A percentile compares a stretch with the other conserved stretches of the same genome.
Conservation (phyloP, 768 basidiomycete species). For the Pleurotus giganteus region DNA sequence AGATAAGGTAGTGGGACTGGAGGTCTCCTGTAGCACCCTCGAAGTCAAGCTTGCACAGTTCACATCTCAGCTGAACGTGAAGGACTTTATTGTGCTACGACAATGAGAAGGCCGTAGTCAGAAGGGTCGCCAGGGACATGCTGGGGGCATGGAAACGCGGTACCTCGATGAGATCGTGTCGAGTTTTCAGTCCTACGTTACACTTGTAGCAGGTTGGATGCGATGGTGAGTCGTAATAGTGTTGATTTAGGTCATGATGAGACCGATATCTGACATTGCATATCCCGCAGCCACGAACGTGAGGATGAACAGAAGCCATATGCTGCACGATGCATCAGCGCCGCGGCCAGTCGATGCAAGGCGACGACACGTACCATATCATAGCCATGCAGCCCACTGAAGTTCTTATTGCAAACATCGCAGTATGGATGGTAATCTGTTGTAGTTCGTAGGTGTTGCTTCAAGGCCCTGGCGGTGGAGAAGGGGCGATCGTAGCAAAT, state of each 20-base stretch:
- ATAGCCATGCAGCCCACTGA: background rate
- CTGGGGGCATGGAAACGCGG: background rate
- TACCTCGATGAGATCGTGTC: background rate
- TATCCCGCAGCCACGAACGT: background rate
- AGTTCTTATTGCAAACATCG: slow-evolving; percentile 2
- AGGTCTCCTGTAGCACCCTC: background rate
- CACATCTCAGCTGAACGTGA: slow-evolving; percentile 1
- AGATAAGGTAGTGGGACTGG: background rate
- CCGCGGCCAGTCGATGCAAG: background rate
- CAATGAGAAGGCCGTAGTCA: background rate
- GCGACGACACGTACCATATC: background rate
- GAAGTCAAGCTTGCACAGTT: background rate
- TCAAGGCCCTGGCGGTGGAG: background rate
- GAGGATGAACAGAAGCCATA: slow-evolving; percentile 2
- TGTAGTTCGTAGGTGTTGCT: background rate
- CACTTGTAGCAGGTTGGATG: slow-evolving; percentile 4
- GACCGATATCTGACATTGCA: slow-evolving; percentile 1
- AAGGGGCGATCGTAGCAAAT: background rate
- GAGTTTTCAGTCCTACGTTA: background rate
- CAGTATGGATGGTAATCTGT: slow-evolving; percentile 3
- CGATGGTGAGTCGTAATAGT: background rate
- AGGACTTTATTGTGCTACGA: background rate
- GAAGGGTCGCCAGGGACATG: background rate
- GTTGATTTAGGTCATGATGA: background rate
- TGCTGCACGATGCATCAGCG: background rate